phyloP scores from a whole-genome alignment of 163 green algal species.

The Chloromonas sp. region DNA sequence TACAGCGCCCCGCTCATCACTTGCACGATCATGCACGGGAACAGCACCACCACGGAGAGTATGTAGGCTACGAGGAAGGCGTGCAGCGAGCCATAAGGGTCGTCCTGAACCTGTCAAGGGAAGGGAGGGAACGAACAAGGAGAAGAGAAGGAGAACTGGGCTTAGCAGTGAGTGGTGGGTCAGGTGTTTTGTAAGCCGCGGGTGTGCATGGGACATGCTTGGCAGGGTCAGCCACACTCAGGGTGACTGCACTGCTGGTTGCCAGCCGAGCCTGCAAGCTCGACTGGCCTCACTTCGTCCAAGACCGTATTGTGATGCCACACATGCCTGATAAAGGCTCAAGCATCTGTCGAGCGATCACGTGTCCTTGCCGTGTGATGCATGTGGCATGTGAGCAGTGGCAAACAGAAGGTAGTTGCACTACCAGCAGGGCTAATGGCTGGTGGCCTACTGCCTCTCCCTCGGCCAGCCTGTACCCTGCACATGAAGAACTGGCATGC shows the following conservation, averaged over 20 bases:
- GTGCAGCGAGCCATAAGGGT: slow-evolving; percentile 30
- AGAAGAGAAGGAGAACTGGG: background rate
- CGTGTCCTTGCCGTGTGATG: too few relatives aligned
- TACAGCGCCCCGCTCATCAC: slow-evolving; percentile 60
- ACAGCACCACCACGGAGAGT: slow-evolving; percentile 32
- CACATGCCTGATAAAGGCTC: too few relatives aligned
- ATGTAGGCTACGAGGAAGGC: slow-evolving; percentile 28
- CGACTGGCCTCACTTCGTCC: too few relatives aligned
- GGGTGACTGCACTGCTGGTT: too few relatives aligned
- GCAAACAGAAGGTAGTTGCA: too few relatives aligned
- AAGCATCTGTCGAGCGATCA: too few relatives aligned
- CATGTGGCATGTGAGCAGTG: too few relatives aligned
- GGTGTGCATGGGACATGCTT: background rate
- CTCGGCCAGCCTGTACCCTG: background rate
- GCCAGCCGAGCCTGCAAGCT: too few relatives aligned
- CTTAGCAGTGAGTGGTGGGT: background rate
- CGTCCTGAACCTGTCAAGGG: slow-evolving; percentile 12
- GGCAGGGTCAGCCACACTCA: background rate
- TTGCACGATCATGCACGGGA: slow-evolving; percentile 44
- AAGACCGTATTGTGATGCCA: too few relatives aligned
- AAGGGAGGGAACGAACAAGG: background rate
- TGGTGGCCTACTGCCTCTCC: too few relatives aligned
- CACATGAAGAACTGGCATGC: too few relatives aligned
- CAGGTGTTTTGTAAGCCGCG: background rate
- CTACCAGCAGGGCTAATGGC: too few relatives aligned